These are phyloP conservation scores for Schizonepeta tenuifolia DNA, from an alignment of 257 asterid genomes.

Conservation along the genomic window DNA sequence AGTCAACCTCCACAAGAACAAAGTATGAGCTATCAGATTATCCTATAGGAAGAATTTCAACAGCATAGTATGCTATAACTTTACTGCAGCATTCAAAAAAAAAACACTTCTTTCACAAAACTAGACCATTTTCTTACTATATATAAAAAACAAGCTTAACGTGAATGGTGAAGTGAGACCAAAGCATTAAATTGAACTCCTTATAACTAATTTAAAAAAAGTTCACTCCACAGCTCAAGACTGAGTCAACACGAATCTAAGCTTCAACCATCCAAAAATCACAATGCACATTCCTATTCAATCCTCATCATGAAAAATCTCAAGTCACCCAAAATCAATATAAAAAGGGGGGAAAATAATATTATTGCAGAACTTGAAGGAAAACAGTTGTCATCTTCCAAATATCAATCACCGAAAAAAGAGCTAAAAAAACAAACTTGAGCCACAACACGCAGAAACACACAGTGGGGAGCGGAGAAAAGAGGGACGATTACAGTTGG, in stretches of 20 bases:
- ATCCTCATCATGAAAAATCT: conserved; percentile 15
- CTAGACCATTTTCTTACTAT: neutral
- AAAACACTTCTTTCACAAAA: conserved; percentile 6
- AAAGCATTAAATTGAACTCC: conserved; percentile 14
- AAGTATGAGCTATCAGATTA: conserved; percentile 17
- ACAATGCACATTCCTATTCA: conserved; percentile 44
- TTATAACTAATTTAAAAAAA: conserved; percentile 11
- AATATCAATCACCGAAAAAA: conserved; percentile 31
- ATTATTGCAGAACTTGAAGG: neutral
- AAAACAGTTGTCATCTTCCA: neutral
- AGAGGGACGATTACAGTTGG: conserved; percentile 43
- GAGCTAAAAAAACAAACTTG: neutral
- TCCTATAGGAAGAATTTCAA: conserved; percentile 1
- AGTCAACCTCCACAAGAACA: conserved; percentile 1
- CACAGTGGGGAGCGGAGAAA: conserved; percentile 28
- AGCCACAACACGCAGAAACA: neutral
- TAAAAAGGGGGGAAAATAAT: neutral
- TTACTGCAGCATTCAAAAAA: conserved; percentile 8
- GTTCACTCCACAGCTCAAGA: conserved; percentile 11
- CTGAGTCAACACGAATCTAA: conserved; percentile 13
- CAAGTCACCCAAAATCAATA: neutral
- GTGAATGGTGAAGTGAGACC: conserved; percentile 7
- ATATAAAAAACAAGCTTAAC: neutral
- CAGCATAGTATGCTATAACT: neutral
- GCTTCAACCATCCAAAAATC: conserved; percentile 19